A percentile compares a stretch with the other conserved stretches of the same genome.
Conservation (phyloP, 306 rosid genomes). For the Cucurbita ficifolia region DNA sequence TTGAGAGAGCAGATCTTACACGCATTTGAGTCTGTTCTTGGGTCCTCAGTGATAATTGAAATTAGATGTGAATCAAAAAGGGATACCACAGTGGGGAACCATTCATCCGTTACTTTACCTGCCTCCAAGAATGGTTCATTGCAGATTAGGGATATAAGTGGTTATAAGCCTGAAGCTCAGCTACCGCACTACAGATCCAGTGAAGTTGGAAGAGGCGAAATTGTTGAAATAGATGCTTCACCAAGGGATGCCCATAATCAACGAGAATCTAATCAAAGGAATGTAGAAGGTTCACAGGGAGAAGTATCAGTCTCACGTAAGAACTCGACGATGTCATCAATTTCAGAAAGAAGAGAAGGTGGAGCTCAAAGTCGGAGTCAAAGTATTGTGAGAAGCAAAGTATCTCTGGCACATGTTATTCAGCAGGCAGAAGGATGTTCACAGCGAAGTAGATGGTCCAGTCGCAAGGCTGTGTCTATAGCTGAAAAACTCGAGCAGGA, state of each 20-base stretch:
- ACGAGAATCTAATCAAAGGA: constrained; percentile 20
- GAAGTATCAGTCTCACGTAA: constrained; percentile 32
- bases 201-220: constrained; percentile 51
- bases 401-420: constrained; percentile 95
- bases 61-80: constrained; percentile 55
- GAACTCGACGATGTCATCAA: constrained; percentile 23
- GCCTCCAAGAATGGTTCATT: constrained; percentile 28
- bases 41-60: constrained; percentile 68
- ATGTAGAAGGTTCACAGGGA: constrained; percentile 26
- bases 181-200: constrained; percentile 17
- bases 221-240: constrained; percentile 59
- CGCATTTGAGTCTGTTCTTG: constrained; percentile 69
- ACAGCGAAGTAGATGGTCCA: constrained; percentile 68
- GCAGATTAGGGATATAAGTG: constrained; percentile 35
- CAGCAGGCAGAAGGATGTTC: constrained; percentile 85
- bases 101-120: constrained; percentile 36
- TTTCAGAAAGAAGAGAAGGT: constrained; percentile 29
- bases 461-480: constrained; percentile 84
- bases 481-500: constrained; percentile 99
- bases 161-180: constrained; percentile 25
- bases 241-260: constrained; percentile 31
- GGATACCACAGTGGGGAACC: constrained; percentile 22
- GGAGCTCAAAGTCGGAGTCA: constrained; percentile 51
- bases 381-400: constrained; percentile 84
- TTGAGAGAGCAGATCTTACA: constrained; percentile 55